These are phyloP conservation scores for Urtica urens DNA, from an alignment of 306 rosid species.

Conservation along the genomic window DNA sequence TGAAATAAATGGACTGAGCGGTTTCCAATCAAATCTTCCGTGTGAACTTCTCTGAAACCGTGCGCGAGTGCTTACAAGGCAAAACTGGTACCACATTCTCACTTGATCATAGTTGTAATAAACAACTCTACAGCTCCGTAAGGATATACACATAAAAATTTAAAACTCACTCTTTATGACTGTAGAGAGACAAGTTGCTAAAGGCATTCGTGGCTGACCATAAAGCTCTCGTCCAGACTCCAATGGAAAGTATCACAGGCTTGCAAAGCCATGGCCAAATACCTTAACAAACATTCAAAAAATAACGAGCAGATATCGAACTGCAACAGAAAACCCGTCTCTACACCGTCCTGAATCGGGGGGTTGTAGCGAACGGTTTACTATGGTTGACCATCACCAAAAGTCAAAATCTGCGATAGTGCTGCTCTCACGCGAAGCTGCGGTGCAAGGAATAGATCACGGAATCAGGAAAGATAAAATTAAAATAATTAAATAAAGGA, in stretches of 20 bases:
- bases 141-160: conserved; percentile 6
- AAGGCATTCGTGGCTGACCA: conserved; percentile 12
- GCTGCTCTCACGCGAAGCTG: conserved; percentile 66
- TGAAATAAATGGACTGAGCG: not conserved
- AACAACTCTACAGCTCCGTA: not conserved
- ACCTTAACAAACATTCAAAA: conserved; percentile 16
- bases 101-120: not conserved
- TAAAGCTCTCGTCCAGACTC: conserved; percentile 11
- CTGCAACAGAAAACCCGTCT: conserved; percentile 17
- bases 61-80: conserved; percentile 14
- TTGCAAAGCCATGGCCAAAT: conserved; percentile 22
- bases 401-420: conserved; percentile 42
- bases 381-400: conserved; percentile 37
- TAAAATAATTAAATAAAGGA: not conserved
- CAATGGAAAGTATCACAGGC: conserved; percentile 36
- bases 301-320: conserved; percentile 19
- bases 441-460: conserved; percentile 13
- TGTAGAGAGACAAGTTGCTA: conserved; percentile 8
- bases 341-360: conserved; percentile 9
- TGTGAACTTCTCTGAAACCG: not conserved
- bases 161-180: no score
- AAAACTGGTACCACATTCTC: not conserved
- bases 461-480: conserved; percentile 9
- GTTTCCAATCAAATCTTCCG: not conserved
- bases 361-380: conserved; percentile 9